Evolutionary conservation across 148 eudicot species (phyloP).

Genomic region (Fagopyrum tataricum): DNA sequence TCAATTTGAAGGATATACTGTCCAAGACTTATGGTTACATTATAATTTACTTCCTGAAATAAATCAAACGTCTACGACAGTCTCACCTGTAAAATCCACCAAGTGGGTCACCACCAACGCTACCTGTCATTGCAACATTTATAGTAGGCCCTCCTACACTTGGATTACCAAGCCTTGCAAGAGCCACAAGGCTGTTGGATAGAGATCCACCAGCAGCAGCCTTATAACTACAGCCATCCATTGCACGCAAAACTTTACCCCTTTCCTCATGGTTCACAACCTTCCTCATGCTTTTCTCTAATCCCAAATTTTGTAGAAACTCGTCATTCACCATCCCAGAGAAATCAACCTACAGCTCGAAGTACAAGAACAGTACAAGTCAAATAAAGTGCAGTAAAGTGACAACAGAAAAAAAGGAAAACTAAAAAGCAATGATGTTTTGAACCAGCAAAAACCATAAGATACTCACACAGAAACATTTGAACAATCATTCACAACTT

Average conservation of each 20-base stretch:
- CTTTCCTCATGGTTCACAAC: constrained; percentile 92
- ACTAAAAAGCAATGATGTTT: background rate
- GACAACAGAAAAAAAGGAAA: background rate
- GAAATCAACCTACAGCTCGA: constrained; percentile 65
- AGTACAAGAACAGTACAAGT: background rate
- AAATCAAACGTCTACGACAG: background rate
- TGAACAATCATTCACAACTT: background rate
- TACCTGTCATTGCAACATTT: constrained; percentile 92
- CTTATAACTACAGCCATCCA: constrained; percentile 99
- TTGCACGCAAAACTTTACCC: constrained; percentile 81
- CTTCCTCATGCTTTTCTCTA: constrained; percentile 86
- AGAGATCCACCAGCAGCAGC: constrained; percentile 99
- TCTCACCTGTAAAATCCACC: constrained; percentile 90
- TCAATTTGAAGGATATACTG: background rate
- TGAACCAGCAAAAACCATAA: constrained; percentile 1
- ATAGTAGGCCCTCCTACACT: constrained; percentile 52
- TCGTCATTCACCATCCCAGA: constrained; percentile 84
- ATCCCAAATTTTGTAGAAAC: constrained; percentile 62
- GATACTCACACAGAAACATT: background rate
- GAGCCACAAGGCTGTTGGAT: constrained; percentile 91
- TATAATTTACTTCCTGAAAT: background rate
- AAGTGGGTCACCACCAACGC: constrained; percentile 94
- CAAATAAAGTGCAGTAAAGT: background rate
- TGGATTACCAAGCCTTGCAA: constrained; percentile 91
- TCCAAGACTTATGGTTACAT: background rate